Evolutionary conservation across 805 yeast species (phyloP).

Genomic region (Cyberlindnera mycetangii): DNA sequence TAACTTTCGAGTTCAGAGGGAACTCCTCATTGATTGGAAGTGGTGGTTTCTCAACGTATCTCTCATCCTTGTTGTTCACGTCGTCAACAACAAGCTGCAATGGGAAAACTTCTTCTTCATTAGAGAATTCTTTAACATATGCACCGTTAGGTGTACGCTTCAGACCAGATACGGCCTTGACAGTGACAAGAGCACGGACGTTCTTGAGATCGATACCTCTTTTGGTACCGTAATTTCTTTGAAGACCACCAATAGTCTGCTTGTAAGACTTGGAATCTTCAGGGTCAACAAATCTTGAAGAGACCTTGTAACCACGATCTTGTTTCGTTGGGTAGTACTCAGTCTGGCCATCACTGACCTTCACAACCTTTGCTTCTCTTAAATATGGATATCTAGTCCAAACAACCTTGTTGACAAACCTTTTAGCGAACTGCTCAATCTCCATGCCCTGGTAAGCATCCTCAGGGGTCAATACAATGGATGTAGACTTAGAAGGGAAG

Average conservation of each 20-base stretch:
- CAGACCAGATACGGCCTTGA: slow-evolving; percentile 76
- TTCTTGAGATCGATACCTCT: slow-evolving; percentile 62
- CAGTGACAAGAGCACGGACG: slow-evolving; percentile 60
- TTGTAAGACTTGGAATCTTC: slow-evolving; percentile 48
- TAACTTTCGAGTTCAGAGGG: slow-evolving; percentile 67
- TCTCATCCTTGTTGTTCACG: slow-evolving; percentile 68
- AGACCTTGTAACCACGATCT: slow-evolving; percentile 32
- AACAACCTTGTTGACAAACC: slow-evolving; percentile 57
- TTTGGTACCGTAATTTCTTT: slow-evolving; percentile 41
- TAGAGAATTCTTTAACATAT: slow-evolving; percentile 64
- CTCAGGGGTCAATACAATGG: slow-evolving; percentile 64
- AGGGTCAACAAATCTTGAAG: slow-evolving; percentile 40
- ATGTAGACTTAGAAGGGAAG: slow-evolving; percentile 78
- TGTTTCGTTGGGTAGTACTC: slow-evolving; percentile 38
- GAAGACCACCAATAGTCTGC: slow-evolving; percentile 38
- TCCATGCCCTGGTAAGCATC: slow-evolving; percentile 54
- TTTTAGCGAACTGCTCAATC: slow-evolving; percentile 61
- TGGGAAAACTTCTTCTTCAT: slow-evolving; percentile 59
- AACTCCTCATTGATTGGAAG: slow-evolving; percentile 77
- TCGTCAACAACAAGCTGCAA: slow-evolving; percentile 74
- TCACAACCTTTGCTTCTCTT: slow-evolving; percentile 70
- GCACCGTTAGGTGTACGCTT: slow-evolving; percentile 71
- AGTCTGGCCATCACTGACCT: slow-evolving; percentile 52
- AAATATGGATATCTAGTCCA: slow-evolving; percentile 91
- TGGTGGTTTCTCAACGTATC: slow-evolving; percentile 72